Evolutionary conservation across 805 yeast species (phyloP).

Genomic region (Kuraishia piskuri): DNA sequence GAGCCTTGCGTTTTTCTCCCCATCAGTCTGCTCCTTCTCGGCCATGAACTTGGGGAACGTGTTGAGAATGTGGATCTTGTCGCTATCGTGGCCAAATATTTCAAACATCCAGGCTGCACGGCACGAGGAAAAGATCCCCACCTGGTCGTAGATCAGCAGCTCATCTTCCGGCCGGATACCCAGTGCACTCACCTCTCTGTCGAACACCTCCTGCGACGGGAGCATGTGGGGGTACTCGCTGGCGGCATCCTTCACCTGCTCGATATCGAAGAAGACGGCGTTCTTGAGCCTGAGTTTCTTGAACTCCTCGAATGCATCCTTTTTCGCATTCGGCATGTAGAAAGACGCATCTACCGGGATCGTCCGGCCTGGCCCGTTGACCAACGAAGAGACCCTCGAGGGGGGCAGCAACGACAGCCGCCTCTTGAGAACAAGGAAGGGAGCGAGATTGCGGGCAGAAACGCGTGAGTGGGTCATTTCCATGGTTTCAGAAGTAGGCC

Average conservation of each 20-base stretch:
- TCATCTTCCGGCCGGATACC: conserved; percentile 51
- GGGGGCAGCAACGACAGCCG: background rate
- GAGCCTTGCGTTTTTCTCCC: conserved; percentile 14
- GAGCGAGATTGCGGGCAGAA: background rate
- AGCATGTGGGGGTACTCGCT: conserved; percentile 88
- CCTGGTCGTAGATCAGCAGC: conserved; percentile 76
- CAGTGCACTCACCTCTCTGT: conserved; percentile 38
- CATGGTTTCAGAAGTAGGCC: too few relatives aligned
- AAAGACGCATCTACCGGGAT: conserved; percentile 83
- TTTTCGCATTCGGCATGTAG: conserved; percentile 76
- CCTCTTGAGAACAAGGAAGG: background rate
- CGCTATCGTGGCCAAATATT: conserved; percentile 59
- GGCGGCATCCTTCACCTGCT: conserved; percentile 46
- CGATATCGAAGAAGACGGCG: conserved; percentile 75
- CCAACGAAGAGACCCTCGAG: background rate
- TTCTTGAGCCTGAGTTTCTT: conserved; percentile 44
- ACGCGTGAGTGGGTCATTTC: background rate
- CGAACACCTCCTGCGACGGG: conserved; percentile 54
- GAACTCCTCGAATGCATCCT: conserved; percentile 52
- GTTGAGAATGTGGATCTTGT: conserved; percentile 56
- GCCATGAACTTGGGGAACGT: conserved; percentile 36
- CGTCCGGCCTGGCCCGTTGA: conserved; percentile 1
- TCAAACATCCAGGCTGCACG: conserved; percentile 89
- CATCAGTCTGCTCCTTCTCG: conserved; percentile 8
- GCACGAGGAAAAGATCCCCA: conserved; percentile 82